Percentiles rank a stretch among this genome's conserved stretches.
Evolutionary conservation across 75 land plant genomes (phyloP).

Genomic region (Cunninghamia lanceolata): DNA sequence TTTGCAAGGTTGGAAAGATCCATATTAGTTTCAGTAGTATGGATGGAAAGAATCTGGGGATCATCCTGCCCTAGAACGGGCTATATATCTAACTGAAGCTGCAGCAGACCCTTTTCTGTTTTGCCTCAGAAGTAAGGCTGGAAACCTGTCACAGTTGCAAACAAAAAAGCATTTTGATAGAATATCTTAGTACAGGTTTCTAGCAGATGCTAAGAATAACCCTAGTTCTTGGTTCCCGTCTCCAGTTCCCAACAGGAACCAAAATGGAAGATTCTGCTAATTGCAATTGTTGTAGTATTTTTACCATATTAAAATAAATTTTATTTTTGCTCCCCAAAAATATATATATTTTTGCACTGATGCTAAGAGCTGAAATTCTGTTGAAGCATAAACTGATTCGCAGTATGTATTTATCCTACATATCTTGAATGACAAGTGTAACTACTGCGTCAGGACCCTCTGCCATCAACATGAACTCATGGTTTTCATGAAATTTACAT

Average conservation of each 20-base stretch:
- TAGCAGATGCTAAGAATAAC: neutral
- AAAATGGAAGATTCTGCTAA: neutral
- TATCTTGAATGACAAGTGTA: neutral
- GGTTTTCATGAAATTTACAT: neutral
- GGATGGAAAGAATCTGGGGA: neutral
- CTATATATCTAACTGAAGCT: neutral
- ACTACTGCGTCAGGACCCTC: neutral
- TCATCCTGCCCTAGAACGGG: neutral
- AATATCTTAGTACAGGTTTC: neutral
- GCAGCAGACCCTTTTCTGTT: neutral
- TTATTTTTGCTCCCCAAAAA: neutral
- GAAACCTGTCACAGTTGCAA: neutral
- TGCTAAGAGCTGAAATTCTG: neutral
- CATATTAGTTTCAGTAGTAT: neutral
- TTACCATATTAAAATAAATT: neutral
- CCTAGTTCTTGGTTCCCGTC: neutral
- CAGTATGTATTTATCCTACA: neutral
- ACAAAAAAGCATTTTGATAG: neutral
- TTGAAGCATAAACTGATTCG: neutral
- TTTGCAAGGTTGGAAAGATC: neutral
- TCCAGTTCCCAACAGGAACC: neutral
- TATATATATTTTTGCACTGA: neutral
- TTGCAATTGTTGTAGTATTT: neutral
- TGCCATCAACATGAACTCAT: neutral
- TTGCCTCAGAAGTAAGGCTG: neutral